Conservation (phyloP, 441 rosid species). For the Kokia cookei region DNA sequence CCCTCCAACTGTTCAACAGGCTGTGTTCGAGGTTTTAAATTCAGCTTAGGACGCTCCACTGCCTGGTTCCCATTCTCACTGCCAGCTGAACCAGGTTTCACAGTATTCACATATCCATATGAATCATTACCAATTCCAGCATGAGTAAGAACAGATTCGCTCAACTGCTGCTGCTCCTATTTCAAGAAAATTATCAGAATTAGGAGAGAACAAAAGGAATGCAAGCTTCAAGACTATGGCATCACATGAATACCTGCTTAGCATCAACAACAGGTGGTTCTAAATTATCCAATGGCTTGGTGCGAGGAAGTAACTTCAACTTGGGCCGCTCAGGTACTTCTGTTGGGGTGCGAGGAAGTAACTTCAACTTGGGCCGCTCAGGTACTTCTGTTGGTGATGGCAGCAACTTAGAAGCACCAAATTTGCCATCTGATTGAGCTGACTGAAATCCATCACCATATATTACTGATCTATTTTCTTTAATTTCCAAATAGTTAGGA, state of each 20-base stretch:
- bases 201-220: slow-evolving; percentile 4
- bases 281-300: slow-evolving; percentile 48
- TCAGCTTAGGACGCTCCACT: slow-evolving; percentile 53
- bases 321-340: slow-evolving; percentile 54
- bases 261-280: slow-evolving; percentile 38
- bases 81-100: slow-evolving; percentile 34
- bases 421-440: slow-evolving; percentile 27
- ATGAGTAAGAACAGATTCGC: slow-evolving; percentile 20
- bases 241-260: slow-evolving; percentile 31
- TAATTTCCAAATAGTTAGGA: slow-evolving; percentile 32
- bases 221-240: background rate
- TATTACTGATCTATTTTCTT: slow-evolving; percentile 28
- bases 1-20: slow-evolving; percentile 43
- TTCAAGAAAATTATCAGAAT: slow-evolving; percentile 15
- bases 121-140: slow-evolving; percentile 27
- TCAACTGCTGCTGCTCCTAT: slow-evolving; percentile 27
- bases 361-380: slow-evolving; percentile 68
- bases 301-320: slow-evolving; percentile 60
- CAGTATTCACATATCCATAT: slow-evolving; percentile 25
- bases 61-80: slow-evolving; percentile 42
- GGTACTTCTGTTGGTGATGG: slow-evolving; percentile 16
- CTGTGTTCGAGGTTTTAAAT: slow-evolving; percentile 59
- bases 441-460: slow-evolving; percentile 26
- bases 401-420: slow-evolving; percentile 34
- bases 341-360: slow-evolving; percentile 39